Evolutionary conservation across 176 grass and related monocot genomes (phyloP).

Genomic region (Zoysia pacifica): DNA sequence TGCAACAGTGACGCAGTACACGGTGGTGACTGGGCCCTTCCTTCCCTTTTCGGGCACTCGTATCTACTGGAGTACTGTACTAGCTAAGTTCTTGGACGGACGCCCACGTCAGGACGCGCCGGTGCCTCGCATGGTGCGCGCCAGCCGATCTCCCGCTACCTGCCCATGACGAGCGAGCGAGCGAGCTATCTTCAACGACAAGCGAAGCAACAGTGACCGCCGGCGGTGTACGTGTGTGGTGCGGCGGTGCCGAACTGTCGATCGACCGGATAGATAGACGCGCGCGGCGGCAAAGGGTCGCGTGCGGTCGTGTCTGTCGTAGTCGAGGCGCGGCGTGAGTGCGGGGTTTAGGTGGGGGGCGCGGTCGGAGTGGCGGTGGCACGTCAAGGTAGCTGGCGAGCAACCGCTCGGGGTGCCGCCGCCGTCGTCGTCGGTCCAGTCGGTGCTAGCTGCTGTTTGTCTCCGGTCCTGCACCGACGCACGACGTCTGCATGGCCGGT

Average conservation of each 20-base stretch:
- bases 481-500: background rate
- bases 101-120: background rate
- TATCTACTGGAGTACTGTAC: background rate
- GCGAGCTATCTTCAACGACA: background rate
- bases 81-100: constrained; percentile 9
- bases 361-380: constrained; percentile 8
- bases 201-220: background rate
- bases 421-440: background rate
- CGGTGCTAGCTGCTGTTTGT: no score
- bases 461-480: background rate
- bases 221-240: background rate
- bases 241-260: background rate
- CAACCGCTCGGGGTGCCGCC: background rate
- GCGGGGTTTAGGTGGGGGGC: constrained; percentile 20
- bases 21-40: background rate
- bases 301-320: no score
- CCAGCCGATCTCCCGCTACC: constrained; percentile 12
- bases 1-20: background rate
- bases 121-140: constrained; percentile 21
- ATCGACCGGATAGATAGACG: no score
- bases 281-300: no score
- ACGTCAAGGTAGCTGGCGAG: background rate
- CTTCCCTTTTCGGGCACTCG: constrained; percentile 7
- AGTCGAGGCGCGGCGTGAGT: background rate
- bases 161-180: background rate